Percentiles rank a stretch among this genome's conserved stretches.
These are phyloP conservation scores for Ambrosia trifida DNA, from an alignment of 129 eudicot genomes.

Conservation along the genomic window DNA sequence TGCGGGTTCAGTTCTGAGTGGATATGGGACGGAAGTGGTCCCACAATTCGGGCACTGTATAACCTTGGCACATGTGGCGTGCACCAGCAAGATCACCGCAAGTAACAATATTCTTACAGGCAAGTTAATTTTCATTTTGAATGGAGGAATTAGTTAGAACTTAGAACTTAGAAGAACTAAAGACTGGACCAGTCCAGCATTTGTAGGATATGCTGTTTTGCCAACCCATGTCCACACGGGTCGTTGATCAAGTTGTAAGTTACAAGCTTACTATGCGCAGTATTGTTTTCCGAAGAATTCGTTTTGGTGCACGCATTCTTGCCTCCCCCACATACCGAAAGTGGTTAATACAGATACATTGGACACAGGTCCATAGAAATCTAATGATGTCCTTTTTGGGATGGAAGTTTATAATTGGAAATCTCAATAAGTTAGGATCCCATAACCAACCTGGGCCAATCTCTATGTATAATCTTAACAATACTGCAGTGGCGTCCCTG, in stretches of 20 bases:
- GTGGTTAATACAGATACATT: background rate
- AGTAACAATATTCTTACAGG: constrained; percentile 4
- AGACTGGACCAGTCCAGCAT: constrained; percentile 15
- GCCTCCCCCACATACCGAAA: constrained; percentile 23
- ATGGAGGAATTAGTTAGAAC: background rate
- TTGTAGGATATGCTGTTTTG: constrained; percentile 20
- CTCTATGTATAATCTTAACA: constrained; percentile 13
- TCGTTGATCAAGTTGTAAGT: no score
- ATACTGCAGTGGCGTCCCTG: background rate
- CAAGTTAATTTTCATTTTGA: constrained; percentile 20
- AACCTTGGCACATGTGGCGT: constrained; percentile 5
- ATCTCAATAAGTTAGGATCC: constrained; percentile 13
- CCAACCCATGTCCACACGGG: background rate
- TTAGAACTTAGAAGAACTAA: background rate
- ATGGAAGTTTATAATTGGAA: constrained; percentile 22
- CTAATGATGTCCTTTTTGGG: constrained; percentile 16
- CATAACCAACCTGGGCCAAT: constrained; percentile 7
- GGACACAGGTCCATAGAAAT: constrained; percentile 21
- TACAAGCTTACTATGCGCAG: background rate
- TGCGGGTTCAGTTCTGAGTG: constrained; percentile 53
- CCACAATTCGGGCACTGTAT: constrained; percentile 56
- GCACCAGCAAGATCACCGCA: background rate
- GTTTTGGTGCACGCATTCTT: constrained; percentile 1
- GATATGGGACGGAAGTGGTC: constrained; percentile 56
- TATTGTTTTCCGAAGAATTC: background rate